Conservation (phyloP, 805 yeast genomes). For the Yamadazyma kitorensis region DNA sequence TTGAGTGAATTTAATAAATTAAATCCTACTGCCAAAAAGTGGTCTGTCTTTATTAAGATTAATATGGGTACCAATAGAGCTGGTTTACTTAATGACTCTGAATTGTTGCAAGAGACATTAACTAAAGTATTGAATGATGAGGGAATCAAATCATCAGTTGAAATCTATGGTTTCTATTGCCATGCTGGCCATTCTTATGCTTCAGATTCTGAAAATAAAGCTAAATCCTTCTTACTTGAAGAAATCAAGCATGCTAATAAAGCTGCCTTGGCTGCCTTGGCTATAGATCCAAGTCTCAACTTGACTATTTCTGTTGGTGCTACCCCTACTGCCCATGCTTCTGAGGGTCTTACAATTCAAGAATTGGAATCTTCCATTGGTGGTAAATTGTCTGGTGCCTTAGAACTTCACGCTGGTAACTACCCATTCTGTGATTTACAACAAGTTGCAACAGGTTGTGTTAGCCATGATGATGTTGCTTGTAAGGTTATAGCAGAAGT, state of each 20-base stretch:
- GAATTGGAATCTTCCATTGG: constrained; percentile 21
- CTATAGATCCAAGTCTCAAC: constrained; percentile 32
- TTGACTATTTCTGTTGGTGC: constrained; percentile 73
- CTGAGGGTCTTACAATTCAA: constrained; percentile 25
- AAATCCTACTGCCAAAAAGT: constrained; percentile 29
- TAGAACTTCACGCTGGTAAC: constrained; percentile 83
- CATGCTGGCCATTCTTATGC: constrained; percentile 79
- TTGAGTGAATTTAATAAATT: constrained; percentile 35
- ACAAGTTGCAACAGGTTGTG: constrained; percentile 68
- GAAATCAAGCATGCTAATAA: constrained; percentile 57
- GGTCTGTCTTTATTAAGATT: constrained; percentile 68
- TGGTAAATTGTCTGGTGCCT: constrained; percentile 32
- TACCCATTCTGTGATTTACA: constrained; percentile 73
- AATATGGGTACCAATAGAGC: constrained; percentile 75
- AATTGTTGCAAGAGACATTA: constrained; percentile 36
- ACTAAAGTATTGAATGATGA: constrained; percentile 21
- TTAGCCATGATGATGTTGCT: constrained; percentile 62
- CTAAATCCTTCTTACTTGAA: constrained; percentile 46
- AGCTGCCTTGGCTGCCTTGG: constrained; percentile 44
- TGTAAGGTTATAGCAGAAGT: constrained; percentile 58
- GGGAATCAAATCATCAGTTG: constrained; percentile 28
- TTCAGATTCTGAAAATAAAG: constrained; percentile 43
- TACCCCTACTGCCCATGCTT: constrained; percentile 74
- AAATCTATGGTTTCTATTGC: constrained; percentile 66
- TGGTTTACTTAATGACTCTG: constrained; percentile 41